Conservation (phyloP, 1,284 basidiomycete species). For the Sutorius eximius region DNA sequence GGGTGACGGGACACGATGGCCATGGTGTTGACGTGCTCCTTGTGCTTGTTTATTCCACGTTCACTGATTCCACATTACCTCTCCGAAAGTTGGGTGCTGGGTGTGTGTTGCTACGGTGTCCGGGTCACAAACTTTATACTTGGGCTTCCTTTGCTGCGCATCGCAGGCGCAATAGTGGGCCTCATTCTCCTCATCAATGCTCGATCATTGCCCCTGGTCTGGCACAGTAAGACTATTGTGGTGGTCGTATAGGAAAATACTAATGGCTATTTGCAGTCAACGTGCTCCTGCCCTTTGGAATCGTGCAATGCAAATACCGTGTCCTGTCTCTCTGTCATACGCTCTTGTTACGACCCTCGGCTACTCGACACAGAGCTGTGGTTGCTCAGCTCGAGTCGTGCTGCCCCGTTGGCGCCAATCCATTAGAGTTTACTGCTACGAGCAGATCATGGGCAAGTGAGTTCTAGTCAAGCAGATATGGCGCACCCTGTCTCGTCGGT, state of each 20-base stretch:
- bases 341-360: constrained; percentile 38
- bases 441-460: constrained; percentile 58
- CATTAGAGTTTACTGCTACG: constrained; percentile 44
- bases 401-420: constrained; percentile 54
- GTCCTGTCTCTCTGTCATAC: constrained; percentile 10
- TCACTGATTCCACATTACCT: neutral
- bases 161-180: constrained; percentile 4
- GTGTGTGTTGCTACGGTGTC: neutral
- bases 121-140: neutral
- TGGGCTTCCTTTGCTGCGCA: neutral
- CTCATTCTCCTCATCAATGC: constrained; percentile 52
- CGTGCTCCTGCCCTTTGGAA: constrained; percentile 50
- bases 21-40: neutral
- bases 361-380: constrained; percentile 39
- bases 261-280: constrained; percentile 42
- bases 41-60: constrained; percentile 3
- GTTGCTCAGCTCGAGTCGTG: constrained; percentile 46
- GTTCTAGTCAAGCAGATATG: constrained; percentile 25
- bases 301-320: constrained; percentile 24
- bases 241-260: neutral
- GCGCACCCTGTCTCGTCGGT: neutral
- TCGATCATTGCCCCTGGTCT: constrained; percentile 58
- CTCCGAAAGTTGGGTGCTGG: constrained; percentile 1
- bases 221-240: constrained; percentile 55
- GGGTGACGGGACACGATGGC: neutral